Base-by-base conservation (phyloP, 805 yeast genomes). In the Saturnispora kantuleensis region DNA sequence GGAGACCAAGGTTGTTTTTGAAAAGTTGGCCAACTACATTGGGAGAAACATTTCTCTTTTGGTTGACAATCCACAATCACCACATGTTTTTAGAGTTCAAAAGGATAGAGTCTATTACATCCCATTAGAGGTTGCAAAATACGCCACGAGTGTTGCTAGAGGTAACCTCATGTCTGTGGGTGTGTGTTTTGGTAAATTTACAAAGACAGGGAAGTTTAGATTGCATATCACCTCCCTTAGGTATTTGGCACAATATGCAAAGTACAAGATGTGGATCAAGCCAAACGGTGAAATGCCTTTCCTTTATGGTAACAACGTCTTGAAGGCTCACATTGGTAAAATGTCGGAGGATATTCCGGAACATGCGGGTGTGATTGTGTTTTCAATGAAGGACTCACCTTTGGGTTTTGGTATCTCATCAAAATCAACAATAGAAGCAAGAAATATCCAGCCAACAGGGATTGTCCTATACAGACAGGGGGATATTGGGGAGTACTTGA, bases 261-360 rank as follows among this genome's bases (percentile, higher is more conserved):
- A 84, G 63, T 88, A 81, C 68, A 93, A 90, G 67, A 71, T 93
- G 35, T 93, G 98, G 98, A 86, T 93, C 65, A 93, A 93, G 64
- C 80, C 79, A 42, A 93, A 93, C 60, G 98, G 98, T 56, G 98
- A 93, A 66, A 93, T 93, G 98, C 97, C 98, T 11, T 93, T 83
- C 62, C 67, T 93, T 52, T 93, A 93, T 56, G 98, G 98, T 32
- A 93, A 93, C 68, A 96, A 93, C 63, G 90, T 90, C 26, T 71
- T 93, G 54, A 93, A 93, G 62, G 98, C 98, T 4, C 98, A 93
- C 61, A 74, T 93, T 46, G 98, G 98, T 31, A 82, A 88, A 56
- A 87, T 93, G 84, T 84, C 95, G 45, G 98, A 93, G 54, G 97
- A 93, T 60, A 85, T 93, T 45, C 97, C 97, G 29, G 97, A 90